phyloP scores from a whole-genome alignment of 768 basidiomycete genomes.

The Asterophora parasitica region DNA sequence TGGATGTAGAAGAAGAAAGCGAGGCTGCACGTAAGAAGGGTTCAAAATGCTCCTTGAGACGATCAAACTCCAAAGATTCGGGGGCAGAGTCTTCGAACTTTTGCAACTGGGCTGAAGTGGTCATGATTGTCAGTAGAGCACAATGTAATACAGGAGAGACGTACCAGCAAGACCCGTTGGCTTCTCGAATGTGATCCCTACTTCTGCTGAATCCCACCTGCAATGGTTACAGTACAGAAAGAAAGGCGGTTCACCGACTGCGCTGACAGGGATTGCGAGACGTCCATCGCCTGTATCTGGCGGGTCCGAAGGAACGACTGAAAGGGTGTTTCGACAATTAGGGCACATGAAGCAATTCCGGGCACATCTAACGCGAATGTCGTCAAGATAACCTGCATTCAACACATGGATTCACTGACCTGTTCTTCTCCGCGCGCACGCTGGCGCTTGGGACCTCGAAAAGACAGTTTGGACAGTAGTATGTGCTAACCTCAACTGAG shows the following conservation, averaged over 20 bases:
- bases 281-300: slow-evolving; percentile 57
- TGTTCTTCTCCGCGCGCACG: slow-evolving; percentile 96
- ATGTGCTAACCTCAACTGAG: slow-evolving; percentile 89
- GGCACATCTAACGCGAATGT: slow-evolving; percentile 68
- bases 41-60: slow-evolving; percentile 95
- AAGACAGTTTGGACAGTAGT: slow-evolving; percentile 96
- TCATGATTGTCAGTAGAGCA: background rate
- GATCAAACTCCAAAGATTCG: slow-evolving; percentile 86
- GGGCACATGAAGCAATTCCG: slow-evolving; percentile 98
- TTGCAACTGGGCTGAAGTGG: slow-evolving; percentile 77
- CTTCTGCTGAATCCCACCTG: slow-evolving; percentile 90
- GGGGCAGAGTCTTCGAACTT: slow-evolving; percentile 83
- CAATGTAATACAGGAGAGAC: slow-evolving; percentile 17
- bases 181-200: slow-evolving; percentile 93
- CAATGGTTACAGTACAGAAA: slow-evolving; percentile 90
- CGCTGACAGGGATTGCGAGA: slow-evolving; percentile 45
- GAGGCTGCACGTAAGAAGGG: slow-evolving; percentile 85
- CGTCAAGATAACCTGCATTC: slow-evolving; percentile 4
- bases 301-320: slow-evolving; percentile 88
- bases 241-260: slow-evolving; percentile 83
- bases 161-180: slow-evolving; percentile 91
- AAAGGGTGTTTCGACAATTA: slow-evolving; percentile 83
- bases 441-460: slow-evolving; percentile 98
- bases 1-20: slow-evolving; percentile 59
- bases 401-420: slow-evolving; percentile 40